Evolutionary conservation across 1,284 basidiomycete species (phyloP), one percentile per base, ranked within the genome.

Genomic region (Rhodotorula sp.): DNA sequence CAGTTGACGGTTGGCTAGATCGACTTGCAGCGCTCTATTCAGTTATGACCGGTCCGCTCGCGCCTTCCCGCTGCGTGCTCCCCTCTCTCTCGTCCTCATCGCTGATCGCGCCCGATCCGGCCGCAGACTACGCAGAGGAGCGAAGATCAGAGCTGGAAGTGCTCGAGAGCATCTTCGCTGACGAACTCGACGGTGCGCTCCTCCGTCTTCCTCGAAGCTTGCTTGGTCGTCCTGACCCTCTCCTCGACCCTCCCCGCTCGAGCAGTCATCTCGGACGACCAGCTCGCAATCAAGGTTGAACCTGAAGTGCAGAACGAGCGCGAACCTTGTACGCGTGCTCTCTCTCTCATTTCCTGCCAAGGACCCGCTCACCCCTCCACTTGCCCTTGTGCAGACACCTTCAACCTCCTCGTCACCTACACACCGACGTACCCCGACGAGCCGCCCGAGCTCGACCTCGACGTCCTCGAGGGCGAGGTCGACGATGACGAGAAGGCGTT

Each of bases 151-250:
- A 70, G 48, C 36, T 64, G 5, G 80, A 96, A 91, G 94, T 97
- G 37, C 87, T 98, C 77, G 94, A 96, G 84, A 90, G 92, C 34
- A 98, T 98, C 81, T 98, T 96, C 82, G 90, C 94, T 17, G 90
- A 92, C 78, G 95, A 98, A 82, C 85, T 97, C 72, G 88, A 91
- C 80, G 91, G 94, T 96, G 84, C 80, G 92, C 27, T 6, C 37
- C 27, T n/a, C 21, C 17, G 17, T 21, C 37, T 41, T n/a, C 19
- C 17, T 21, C 5, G 39, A 10, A 41, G 15, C 44, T 21, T 36
- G 7, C n/a, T n/a, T n/a, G n/a, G n/a, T n/a, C 37, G 37, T 44
- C 9, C 63, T 61, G 27, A 67, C 79, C 81, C 81, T 86, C 87
- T 82, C 82, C 83, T n/a, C 50, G 27, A 27, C 50, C 4, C 10